A percentile compares a stretch with the other conserved stretches of the same genome.
phyloP scores from a whole-genome alignment of 2,329 filamentous ascomycete species.

The Periconia digitata region DNA sequence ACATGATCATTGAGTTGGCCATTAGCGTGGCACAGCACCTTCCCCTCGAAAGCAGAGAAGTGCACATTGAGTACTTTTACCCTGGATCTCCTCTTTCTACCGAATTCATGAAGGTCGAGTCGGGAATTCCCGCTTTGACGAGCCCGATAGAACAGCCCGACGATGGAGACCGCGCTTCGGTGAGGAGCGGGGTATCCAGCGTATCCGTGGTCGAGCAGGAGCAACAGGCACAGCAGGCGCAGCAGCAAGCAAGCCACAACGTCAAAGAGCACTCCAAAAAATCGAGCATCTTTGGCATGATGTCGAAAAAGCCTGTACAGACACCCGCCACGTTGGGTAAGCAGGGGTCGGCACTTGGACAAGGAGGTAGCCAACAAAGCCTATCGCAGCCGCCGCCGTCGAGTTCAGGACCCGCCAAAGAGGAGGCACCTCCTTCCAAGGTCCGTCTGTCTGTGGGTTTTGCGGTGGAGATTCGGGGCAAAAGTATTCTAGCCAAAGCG shows the following conservation, averaged over 20 bases:
- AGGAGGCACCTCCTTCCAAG: slow-evolving; percentile 46
- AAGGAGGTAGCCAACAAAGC: slow-evolving; percentile 40
- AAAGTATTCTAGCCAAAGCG: slow-evolving; percentile 52
- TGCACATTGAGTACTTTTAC: slow-evolving; percentile 81
- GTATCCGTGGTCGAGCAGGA: slow-evolving; percentile 33
- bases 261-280: slow-evolving; percentile 37
- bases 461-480: slow-evolving; percentile 52
- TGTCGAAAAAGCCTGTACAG: slow-evolving; percentile 40
- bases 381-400: slow-evolving; percentile 41
- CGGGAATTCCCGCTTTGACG: slow-evolving; percentile 51
- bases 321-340: slow-evolving; percentile 40
- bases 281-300: slow-evolving; percentile 48
- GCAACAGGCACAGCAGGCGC: slow-evolving; percentile 34
- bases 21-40: slow-evolving; percentile 83
- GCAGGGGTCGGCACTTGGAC: slow-evolving; percentile 42
- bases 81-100: slow-evolving; percentile 72
- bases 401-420: slow-evolving; percentile 42
- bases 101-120: slow-evolving; percentile 83
- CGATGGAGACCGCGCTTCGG: slow-evolving; percentile 44
- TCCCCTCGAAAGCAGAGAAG: slow-evolving; percentile 87
- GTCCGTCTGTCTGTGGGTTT: slow-evolving; percentile 53
- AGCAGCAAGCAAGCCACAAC: slow-evolving; percentile 11
- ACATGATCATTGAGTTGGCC: slow-evolving; percentile 91
- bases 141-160: slow-evolving; percentile 46
- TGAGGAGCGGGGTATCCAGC: slow-evolving; percentile 35